Evolutionary conservation across 306 rosid genomes (phyloP).

Genomic region (Abrus precatorius): DNA sequence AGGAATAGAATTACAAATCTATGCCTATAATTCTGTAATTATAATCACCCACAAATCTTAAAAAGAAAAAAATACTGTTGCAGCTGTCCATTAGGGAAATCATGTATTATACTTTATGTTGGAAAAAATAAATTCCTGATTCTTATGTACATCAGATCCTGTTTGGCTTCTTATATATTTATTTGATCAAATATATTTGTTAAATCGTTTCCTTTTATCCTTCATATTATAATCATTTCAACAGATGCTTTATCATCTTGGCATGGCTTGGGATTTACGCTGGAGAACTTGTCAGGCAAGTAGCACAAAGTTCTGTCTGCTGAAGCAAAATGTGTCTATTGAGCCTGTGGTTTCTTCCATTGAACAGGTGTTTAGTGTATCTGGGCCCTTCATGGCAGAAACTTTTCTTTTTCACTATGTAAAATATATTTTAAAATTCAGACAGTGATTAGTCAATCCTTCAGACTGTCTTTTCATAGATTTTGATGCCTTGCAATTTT

Average conservation of each 20-base stretch:
- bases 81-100: too few species aligned
- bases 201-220: conserved; percentile 35
- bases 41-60: too few species aligned
- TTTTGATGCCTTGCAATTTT: conserved; percentile 42
- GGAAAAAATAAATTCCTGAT: too few species aligned
- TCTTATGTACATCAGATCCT: too few species aligned
- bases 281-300: conserved; percentile 65
- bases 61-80: too few species aligned
- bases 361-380: conserved; percentile 69
- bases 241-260: conserved; percentile 90
- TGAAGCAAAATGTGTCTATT: conserved; percentile 58
- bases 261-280: conserved; percentile 89
- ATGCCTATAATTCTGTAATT: too few species aligned
- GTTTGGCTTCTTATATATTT: conserved; percentile 14
- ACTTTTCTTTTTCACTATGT: background rate
- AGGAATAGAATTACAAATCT: too few species aligned
- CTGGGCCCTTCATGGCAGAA: conserved; percentile 14
- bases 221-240: conserved; percentile 29
- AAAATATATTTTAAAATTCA: conserved; percentile 10
- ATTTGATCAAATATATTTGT: conserved; percentile 3
- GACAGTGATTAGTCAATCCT: conserved; percentile 11
- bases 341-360: conserved; percentile 75
- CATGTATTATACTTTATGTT: too few species aligned
- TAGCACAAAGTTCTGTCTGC: conserved; percentile 41
- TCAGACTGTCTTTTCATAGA: background rate